Percentiles rank a stretch among this genome's conserved stretches.
These are phyloP conservation scores for Isoetes taiwanensis DNA, from an alignment of 75 land plant genomes.

Conservation along the genomic window DNA sequence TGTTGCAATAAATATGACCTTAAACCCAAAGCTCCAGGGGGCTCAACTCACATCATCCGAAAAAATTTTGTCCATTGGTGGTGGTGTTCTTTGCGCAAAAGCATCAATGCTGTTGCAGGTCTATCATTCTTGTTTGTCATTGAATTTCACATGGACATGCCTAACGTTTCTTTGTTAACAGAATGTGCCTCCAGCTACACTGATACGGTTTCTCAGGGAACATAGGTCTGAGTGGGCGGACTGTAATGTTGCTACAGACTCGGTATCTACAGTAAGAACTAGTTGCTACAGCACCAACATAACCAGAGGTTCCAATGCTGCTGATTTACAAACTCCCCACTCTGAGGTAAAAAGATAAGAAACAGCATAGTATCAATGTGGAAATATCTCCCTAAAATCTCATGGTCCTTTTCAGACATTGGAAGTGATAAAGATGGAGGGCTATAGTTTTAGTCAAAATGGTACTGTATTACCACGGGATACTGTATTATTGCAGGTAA, in stretches of 20 bases:
- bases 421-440: conserved; percentile 81
- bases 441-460: conserved; percentile 42
- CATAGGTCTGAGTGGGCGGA: conserved; percentile 98
- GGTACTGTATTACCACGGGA: conserved; percentile 45
- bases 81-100: conserved; percentile 74
- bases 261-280: conserved; percentile 28
- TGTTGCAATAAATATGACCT: conserved; percentile 32
- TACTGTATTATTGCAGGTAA: conserved; percentile 54
- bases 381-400: too few species aligned
- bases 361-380: too few species aligned
- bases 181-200: conserved; percentile 84
- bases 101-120: conserved; percentile 95
- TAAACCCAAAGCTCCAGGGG: conserved; percentile 30
- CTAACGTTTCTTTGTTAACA: conserved; percentile 17
- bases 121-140: neutral
- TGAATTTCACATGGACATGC: neutral
- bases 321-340: too few species aligned
- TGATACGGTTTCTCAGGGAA: conserved; percentile 69
- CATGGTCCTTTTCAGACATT: conserved; percentile 41
- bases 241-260: conserved; percentile 49
- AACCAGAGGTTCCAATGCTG: neutral
- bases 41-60: conserved; percentile 33
- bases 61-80: conserved; percentile 34
- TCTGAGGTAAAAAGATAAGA: too few species aligned
- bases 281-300: conserved; percentile 3